These are phyloP conservation scores for Bremia lactucae DNA, from an alignment of 352 stramenopile species.

Conservation along the genomic window DNA sequence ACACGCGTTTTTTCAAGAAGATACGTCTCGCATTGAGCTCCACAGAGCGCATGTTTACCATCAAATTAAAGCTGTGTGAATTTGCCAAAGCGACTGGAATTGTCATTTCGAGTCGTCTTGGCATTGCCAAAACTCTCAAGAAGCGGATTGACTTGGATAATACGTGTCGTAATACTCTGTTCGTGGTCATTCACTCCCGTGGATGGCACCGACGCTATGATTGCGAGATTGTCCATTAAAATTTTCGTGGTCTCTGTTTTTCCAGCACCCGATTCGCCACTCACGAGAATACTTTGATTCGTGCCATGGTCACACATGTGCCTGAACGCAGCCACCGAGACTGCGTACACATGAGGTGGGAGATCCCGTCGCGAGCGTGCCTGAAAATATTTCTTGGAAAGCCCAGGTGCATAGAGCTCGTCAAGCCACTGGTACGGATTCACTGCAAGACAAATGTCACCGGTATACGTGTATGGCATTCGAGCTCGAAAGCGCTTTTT, in stretches of 20 bases:
- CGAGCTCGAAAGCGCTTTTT: conserved; percentile 61
- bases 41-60: conserved; percentile 51
- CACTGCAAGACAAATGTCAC: conserved; percentile 93
- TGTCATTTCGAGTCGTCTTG: conserved; percentile 95
- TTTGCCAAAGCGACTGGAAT: conserved; percentile 93
- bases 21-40: conserved; percentile 92
- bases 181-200: conserved; percentile 11
- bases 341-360: conserved; percentile 61
- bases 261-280: conserved; percentile 79
- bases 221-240: conserved; percentile 77
- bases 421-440: conserved; percentile 92
- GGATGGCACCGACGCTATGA: conserved; percentile 31
- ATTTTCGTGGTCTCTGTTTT: conserved; percentile 94
- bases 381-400: conserved; percentile 55
- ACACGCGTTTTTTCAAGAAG: conserved; percentile 94
- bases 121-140: conserved; percentile 98
- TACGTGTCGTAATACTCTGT: conserved; percentile 64
- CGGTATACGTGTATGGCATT: conserved; percentile 92
- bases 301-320: conserved; percentile 39
- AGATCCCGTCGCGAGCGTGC: conserved; percentile 32
- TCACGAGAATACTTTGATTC: conserved; percentile 85
- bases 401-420: conserved; percentile 60
- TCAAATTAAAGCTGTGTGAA: conserved; percentile 94
- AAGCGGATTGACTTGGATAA: conserved; percentile 95
- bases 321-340: conserved; percentile 55